phyloP scores from a whole-genome alignment of 2,329 filamentous ascomycete genomes.

The Sporothrix humicola region DNA sequence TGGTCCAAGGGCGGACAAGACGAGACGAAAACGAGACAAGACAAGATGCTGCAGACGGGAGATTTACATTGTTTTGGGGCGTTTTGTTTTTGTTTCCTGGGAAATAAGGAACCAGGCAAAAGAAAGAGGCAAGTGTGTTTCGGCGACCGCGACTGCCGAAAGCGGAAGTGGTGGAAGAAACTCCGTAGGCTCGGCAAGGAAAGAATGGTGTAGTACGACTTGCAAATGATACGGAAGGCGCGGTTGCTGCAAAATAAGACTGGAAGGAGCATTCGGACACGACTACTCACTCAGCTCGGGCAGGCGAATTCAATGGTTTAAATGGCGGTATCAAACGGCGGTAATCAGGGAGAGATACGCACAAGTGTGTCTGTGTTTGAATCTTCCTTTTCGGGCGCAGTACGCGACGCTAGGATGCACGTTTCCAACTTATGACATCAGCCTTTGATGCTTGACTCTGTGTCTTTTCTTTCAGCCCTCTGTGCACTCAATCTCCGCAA shows the following conservation, averaged over 20 bases:
- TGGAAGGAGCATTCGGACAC: background rate
- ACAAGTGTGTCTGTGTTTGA: no score
- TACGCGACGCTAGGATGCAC: background rate
- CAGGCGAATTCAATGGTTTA: background rate
- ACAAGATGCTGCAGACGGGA: background rate
- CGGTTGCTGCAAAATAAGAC: background rate
- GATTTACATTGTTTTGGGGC: background rate
- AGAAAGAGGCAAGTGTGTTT: background rate
- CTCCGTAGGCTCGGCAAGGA: background rate
- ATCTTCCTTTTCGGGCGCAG: background rate
- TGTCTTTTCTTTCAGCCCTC: background rate
- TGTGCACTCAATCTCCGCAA: background rate
- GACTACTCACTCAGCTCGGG: background rate
- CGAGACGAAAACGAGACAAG: background rate
- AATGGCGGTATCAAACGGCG: background rate
- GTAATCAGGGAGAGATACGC: background rate
- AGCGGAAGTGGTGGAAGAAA: background rate
- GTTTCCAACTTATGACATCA: slow-evolving; percentile 9
- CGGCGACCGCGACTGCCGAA: background rate
- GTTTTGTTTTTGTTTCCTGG: background rate
- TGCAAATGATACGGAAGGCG: background rate
- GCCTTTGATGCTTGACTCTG: background rate
- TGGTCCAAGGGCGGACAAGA: background rate
- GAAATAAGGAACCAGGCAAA: background rate
- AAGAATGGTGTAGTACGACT: background rate